Percentiles rank a stretch among this genome's conserved stretches.
These are phyloP conservation scores for Tetrapyrgos nigripes DNA, from an alignment of 1,284 basidiomycete genomes.

Conservation along the genomic window DNA sequence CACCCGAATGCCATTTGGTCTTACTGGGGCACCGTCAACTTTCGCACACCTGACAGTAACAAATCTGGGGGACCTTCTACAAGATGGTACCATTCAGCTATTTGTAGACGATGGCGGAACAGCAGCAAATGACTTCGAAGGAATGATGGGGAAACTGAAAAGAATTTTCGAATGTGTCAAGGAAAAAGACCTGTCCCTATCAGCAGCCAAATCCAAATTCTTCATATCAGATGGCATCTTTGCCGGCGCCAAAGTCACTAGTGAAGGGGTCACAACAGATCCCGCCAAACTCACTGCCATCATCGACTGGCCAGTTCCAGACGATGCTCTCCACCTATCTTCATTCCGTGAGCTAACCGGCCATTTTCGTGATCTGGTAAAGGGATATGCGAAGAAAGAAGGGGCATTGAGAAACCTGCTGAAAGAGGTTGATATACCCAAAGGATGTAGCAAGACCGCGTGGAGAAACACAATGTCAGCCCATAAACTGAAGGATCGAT, in stretches of 20 bases:
- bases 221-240: no score
- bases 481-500: slow-evolving; percentile 22
- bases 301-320: no score
- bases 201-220: no score
- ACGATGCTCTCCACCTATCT: no score
- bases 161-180: slow-evolving; percentile 26
- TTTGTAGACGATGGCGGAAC: slow-evolving; percentile 41
- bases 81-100: slow-evolving; percentile 30
- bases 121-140: no score
- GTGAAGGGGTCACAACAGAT: slow-evolving; percentile 37
- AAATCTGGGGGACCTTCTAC: slow-evolving; percentile 37
- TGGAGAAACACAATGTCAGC: slow-evolving; percentile 27
- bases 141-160: slow-evolving; percentile 27
- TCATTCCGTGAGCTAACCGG: no score
- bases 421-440: slow-evolving; percentile 19
- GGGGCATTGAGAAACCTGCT: slow-evolving; percentile 36
- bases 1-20: no score
- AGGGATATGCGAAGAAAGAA: no score
- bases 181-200: slow-evolving; percentile 33
- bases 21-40: no score
- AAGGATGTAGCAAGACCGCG: slow-evolving; percentile 23
- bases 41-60: slow-evolving; percentile 36
- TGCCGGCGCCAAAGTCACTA: no score
- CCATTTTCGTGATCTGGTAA: no score
- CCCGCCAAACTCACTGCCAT: slow-evolving; percentile 37